These are phyloP conservation scores for Wickerhamomyces sp. DNA, from an alignment of 1,139 yeast genomes.

Conservation along the genomic window DNA sequence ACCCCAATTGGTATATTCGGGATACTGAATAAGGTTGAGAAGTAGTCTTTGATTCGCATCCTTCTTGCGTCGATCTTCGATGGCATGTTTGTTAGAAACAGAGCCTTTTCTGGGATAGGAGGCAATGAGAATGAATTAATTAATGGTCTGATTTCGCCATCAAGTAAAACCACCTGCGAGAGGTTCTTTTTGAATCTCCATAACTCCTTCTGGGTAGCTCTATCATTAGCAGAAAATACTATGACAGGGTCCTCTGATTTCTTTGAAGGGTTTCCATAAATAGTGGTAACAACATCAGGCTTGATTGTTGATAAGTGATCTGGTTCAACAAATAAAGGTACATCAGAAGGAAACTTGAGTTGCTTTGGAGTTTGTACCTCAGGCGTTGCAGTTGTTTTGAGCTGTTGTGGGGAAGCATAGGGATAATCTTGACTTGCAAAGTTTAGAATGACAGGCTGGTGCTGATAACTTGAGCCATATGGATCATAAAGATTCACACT, in stretches of 20 bases:
- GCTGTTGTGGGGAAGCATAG: conserved; percentile 1
- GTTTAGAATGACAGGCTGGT: not conserved
- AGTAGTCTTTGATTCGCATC: conserved; percentile 53
- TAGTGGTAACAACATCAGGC: conserved; percentile 55
- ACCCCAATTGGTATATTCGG: conserved; percentile 57
- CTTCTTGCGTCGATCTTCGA: conserved; percentile 60
- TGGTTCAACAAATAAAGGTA: conserved; percentile 57
- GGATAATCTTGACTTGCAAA: not conserved
- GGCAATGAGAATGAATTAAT: conserved; percentile 61
- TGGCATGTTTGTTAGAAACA: conserved; percentile 59
- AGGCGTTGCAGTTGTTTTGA: not conserved
- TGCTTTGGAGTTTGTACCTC: conserved; percentile 1
- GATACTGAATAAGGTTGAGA: conserved; percentile 52
- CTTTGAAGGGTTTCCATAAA: conserved; percentile 38
- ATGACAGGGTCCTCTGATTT: conserved; percentile 53
- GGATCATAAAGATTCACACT: conserved; percentile 13
- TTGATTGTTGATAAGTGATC: conserved; percentile 59
- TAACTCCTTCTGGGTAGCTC: conserved; percentile 56
- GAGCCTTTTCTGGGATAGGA: conserved; percentile 52
- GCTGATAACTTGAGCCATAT: conserved; percentile 3
- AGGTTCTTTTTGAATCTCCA: conserved; percentile 67
- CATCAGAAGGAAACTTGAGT: conserved; percentile 25
- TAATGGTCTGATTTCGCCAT: conserved; percentile 46
- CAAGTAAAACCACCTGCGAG: conserved; percentile 51
- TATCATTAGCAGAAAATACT: conserved; percentile 59